phyloP scores from a whole-genome alignment of 1,284 basidiomycete genomes.

The Lignosus rhinocerotis region DNA sequence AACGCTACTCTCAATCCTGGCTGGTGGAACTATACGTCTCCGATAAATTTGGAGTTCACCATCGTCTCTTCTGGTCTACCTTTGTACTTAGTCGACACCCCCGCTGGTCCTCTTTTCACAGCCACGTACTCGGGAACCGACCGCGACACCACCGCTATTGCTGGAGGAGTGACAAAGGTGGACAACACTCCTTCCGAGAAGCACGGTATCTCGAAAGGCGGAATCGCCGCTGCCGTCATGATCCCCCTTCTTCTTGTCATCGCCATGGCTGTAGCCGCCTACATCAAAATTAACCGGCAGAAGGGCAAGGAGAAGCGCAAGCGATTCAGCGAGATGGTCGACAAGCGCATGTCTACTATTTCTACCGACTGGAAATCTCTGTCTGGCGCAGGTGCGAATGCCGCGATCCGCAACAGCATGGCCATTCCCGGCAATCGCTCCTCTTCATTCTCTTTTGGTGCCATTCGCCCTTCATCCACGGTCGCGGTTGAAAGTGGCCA shows the following conservation, averaged over 20 bases:
- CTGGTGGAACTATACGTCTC: constrained; percentile 76
- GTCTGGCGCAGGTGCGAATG: constrained; percentile 68
- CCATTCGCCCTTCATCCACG: constrained; percentile 51
- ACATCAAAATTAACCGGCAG: constrained; percentile 50
- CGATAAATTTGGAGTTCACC: constrained; percentile 60
- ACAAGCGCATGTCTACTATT: constrained; percentile 83
- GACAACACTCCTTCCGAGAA: constrained; percentile 37
- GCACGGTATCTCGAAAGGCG: constrained; percentile 56
- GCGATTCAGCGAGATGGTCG: constrained; percentile 70
- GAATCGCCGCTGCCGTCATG: constrained; percentile 76
- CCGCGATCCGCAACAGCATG: constrained; percentile 72
- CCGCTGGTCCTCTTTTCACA: constrained; percentile 74
- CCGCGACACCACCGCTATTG: constrained; percentile 29
- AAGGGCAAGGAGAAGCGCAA: constrained; percentile 61
- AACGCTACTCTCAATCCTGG: constrained; percentile 57
- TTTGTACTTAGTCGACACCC: constrained; percentile 56
- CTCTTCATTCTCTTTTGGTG: constrained; percentile 59
- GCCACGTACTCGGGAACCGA: constrained; percentile 57
- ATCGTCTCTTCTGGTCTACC: constrained; percentile 61
- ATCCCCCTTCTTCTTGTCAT: constrained; percentile 67
- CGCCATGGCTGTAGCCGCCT: constrained; percentile 47
- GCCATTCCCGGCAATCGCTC: constrained; percentile 48
- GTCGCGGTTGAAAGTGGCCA: constrained; percentile 47
- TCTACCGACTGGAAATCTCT: constrained; percentile 77
- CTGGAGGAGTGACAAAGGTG: constrained; percentile 29